Conservation (phyloP, 2,329 filamentous ascomycete genomes). For the Ceratocystis cubensis region DNA sequence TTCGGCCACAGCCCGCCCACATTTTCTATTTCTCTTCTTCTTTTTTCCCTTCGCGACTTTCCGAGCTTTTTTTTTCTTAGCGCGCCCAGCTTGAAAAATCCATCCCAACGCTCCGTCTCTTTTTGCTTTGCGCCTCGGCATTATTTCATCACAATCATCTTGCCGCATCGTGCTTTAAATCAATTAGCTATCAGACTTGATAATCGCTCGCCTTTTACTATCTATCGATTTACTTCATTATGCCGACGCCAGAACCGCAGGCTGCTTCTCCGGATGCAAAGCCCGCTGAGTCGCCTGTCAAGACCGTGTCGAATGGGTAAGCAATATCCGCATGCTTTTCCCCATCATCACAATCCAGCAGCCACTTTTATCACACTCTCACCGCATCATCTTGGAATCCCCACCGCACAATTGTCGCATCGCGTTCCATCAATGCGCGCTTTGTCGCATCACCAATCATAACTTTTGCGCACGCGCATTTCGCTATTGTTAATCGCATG, state of each 20-base stretch:
- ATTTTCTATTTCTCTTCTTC: not conserved
- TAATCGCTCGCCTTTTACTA: not conserved
- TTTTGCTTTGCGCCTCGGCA: not conserved
- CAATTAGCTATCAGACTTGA: slow-evolving; percentile 2
- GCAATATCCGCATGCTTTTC: slow-evolving; percentile 18
- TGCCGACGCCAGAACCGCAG: slow-evolving; percentile 18
- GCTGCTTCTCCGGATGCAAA: slow-evolving; percentile 9
- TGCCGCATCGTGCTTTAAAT: slow-evolving; percentile 3
- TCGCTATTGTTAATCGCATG: not conserved
- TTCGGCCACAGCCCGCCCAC: slow-evolving; percentile 11
- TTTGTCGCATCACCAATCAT: not conserved
- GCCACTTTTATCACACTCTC: not conserved
- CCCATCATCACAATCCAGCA: slow-evolving; percentile 11
- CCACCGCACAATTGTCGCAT: too few species aligned
- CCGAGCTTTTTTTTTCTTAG: not conserved
- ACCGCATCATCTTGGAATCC: not conserved
- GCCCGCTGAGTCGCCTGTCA: slow-evolving; percentile 13
- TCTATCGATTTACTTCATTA: slow-evolving; percentile 2
- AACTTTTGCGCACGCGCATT: not conserved
- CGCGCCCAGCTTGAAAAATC: slow-evolving; percentile 2
- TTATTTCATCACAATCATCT: not conserved
- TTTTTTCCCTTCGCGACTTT: not conserved
- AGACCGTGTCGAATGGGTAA: slow-evolving; percentile 18
- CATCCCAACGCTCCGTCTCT: not conserved
- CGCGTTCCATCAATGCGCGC: not conserved